Base-by-base conservation (phyloP, 2,329 filamentous ascomycete genomes). In the Fusarium chlamydosporum region DNA sequence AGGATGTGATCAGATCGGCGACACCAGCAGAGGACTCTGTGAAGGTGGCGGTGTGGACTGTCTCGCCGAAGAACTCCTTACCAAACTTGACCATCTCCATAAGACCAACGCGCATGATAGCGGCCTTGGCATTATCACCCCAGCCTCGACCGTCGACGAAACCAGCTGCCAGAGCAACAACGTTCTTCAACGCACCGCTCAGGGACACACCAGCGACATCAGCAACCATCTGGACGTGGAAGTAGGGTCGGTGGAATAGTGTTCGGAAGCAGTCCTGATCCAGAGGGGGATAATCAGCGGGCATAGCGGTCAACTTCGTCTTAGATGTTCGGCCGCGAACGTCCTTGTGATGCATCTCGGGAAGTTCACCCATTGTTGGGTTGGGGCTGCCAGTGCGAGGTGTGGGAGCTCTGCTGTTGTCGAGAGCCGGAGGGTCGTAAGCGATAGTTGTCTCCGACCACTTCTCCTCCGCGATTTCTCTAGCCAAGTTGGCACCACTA, bases 61-160 rank as follows among this genome's bases (percentile, higher is more conserved):
- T 92, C 74, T 94, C 87, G 18, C 89, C 88, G 78, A 98, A 99
- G 84, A 98, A 99, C 74, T 91, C 89, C 79, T 94, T 93, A 70
- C 95, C 95, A 73, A 99, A 99, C 77, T 92, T 91, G 75, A 98
- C 93, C 91, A 97, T 97, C 82, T 99, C 96, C 73, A 97, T 86
- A 45, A 99, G 88, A 9, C 96, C 96, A 20, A 98, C 91, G 41
- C 96, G 92, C 93, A 99, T 98, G 64, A 99, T 91, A 45, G 96
- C 96, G n/a, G 96, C 94, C 83, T 99, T 98, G 71, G 95, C 95
- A 74, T 98, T 99, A 83, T 98, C 94, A 76, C 96, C 96, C 95
- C 96, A 99, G 70, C 95, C 95, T 65, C 95, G 88, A 35, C 96
- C 96, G 70, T 97, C 93, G 43, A 98, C 94, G 79, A 97, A 99